A percentile compares a stretch with the other conserved stretches of the same genome.
Conservation (phyloP, 164 flowering plant species). For the Amborella trichopoda region DNA sequence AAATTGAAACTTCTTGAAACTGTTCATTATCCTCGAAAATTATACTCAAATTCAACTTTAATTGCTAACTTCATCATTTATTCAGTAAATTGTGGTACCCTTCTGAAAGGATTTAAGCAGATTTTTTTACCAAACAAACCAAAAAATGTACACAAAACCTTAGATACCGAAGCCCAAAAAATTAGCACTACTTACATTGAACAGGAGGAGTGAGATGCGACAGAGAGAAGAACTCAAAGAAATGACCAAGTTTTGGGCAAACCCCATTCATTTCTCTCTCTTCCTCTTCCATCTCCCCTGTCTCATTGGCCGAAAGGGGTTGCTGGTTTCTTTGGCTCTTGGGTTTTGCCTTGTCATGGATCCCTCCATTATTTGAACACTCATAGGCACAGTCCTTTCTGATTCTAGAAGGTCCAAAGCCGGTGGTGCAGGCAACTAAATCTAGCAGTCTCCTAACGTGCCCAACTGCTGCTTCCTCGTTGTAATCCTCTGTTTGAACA, state of each 20-base stretch:
- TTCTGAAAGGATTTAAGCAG: no score
- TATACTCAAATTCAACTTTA: no score
- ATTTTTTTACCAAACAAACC: no score
- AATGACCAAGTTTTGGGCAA: constrained; percentile 67
- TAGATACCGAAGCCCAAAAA: no score
- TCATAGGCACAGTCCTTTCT: no score
- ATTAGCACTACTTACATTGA: constrained; percentile 75
- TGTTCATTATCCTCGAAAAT: no score
- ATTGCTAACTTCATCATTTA: no score
- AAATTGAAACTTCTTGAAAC: no score
- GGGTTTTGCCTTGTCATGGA: constrained; percentile 30
- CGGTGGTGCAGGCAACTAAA: constrained; percentile 81
- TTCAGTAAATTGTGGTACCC: no score
- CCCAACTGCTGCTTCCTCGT: constrained; percentile 61
- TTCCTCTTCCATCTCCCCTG: constrained; percentile 16
- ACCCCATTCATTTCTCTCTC: constrained; percentile 74
- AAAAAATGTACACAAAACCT: no score
- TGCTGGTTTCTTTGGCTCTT: no score
- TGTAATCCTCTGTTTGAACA: constrained; percentile 68
- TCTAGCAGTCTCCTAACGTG: constrained; percentile 83
- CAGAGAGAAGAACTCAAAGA: constrained; percentile 95
- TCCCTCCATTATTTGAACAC: no score
- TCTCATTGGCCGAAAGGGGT: not conserved
- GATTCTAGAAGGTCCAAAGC: constrained; percentile 51
- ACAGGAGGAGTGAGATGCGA: constrained; percentile 88